Evolutionary conservation across 2,329 filamentous ascomycete genomes (phyloP).

Genomic region (Talaromyces amestolkiae): DNA sequence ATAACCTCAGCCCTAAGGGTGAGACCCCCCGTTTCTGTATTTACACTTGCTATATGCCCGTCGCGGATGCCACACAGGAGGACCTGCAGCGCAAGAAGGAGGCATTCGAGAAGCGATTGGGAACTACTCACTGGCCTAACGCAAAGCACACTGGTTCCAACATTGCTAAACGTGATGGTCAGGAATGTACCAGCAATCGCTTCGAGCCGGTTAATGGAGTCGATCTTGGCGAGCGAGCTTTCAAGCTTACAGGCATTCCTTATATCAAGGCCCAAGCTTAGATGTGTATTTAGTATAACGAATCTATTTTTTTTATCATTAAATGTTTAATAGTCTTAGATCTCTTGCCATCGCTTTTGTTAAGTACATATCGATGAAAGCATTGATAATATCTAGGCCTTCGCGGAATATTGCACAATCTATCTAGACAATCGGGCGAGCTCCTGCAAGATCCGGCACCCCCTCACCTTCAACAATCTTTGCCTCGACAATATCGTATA

Average conservation of each 20-base stretch:
- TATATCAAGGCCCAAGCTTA: constrained; percentile 33
- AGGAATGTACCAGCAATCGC: background rate
- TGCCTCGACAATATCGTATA: constrained; percentile 56
- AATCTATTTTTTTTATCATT: background rate
- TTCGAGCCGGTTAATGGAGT: constrained; percentile 42
- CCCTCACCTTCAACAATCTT: constrained; percentile 57
- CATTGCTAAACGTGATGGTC: background rate
- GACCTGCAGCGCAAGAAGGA: constrained; percentile 34
- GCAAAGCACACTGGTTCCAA: background rate
- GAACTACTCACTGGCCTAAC: constrained; percentile 14
- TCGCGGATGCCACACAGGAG: constrained; percentile 34
- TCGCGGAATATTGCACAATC: background rate
- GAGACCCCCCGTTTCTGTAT: constrained; percentile 32
- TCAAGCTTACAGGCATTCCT: constrained; percentile 50
- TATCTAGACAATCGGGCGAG: constrained; percentile 5
- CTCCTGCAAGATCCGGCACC: constrained; percentile 43
- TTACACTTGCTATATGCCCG: constrained; percentile 40
- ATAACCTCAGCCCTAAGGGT: constrained; percentile 38
- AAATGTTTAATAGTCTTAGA: background rate
- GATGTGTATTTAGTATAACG: background rate
- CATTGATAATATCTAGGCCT: background rate
- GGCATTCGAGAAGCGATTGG: constrained; percentile 31
- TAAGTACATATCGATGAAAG: background rate
- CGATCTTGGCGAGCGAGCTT: constrained; percentile 41
- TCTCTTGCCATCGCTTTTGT: background rate